A percentile compares a stretch with the other conserved stretches of the same genome.
These are phyloP conservation scores for Penicillium chermesinum DNA, from an alignment of 495 filamentous ascomycete genomes.

Conservation along the genomic window DNA sequence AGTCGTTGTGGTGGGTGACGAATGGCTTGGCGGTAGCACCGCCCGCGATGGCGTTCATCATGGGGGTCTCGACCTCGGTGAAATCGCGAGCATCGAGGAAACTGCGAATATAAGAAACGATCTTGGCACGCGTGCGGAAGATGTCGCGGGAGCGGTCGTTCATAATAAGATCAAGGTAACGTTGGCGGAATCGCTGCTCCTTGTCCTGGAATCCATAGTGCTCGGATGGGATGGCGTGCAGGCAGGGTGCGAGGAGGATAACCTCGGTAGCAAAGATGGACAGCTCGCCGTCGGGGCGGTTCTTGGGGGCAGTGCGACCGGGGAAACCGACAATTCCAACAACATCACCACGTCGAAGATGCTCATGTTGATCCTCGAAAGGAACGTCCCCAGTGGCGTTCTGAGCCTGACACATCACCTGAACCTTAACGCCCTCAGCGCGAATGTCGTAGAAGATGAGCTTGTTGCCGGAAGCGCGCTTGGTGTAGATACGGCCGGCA, in stretches of 20 bases:
- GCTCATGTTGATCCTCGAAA: slow-evolving; percentile 85
- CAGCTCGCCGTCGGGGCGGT: slow-evolving; percentile 77
- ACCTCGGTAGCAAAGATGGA: slow-evolving; percentile 90
- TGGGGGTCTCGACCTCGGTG: slow-evolving; percentile 93
- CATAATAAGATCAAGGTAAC: slow-evolving; percentile 94
- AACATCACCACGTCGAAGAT: slow-evolving; percentile 85
- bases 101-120: slow-evolving; percentile 75
- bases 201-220: slow-evolving; percentile 92
- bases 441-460: slow-evolving; percentile 91
- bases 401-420: slow-evolving; percentile 87
- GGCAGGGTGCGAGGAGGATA: slow-evolving; percentile 78
- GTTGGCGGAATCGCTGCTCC: slow-evolving; percentile 85
- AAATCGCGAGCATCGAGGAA: slow-evolving; percentile 86
- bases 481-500: slow-evolving; percentile 83
- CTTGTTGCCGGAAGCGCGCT: slow-evolving; percentile 75
- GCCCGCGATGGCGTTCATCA: slow-evolving; percentile 94
- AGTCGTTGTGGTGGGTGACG: slow-evolving; percentile 89
- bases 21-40: slow-evolving; percentile 97
- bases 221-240: slow-evolving; percentile 89
- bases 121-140: slow-evolving; percentile 76
- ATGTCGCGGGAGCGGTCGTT: slow-evolving; percentile 78
- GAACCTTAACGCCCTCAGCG: slow-evolving; percentile 75
- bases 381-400: slow-evolving; percentile 54
- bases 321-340: slow-evolving; percentile 86
- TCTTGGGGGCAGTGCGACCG: slow-evolving; percentile 86